phyloP scores from a whole-genome alignment of 371 early-diverging fungal species.

The Circinella umbellata region DNA sequence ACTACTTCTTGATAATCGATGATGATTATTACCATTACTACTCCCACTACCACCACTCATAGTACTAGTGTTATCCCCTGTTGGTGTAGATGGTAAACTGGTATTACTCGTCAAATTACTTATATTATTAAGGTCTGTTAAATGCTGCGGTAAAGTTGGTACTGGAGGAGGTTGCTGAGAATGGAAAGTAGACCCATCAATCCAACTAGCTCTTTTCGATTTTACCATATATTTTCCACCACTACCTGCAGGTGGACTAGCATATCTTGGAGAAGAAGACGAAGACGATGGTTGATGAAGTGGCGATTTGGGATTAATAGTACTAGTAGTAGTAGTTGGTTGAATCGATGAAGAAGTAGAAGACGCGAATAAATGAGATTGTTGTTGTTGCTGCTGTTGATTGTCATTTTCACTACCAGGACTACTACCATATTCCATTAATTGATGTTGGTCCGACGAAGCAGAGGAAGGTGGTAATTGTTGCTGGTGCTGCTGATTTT shows the following conservation, averaged over 20 bases:
- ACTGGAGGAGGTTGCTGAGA: not conserved
- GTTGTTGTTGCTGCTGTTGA: not conserved
- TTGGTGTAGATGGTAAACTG: slow-evolving; percentile 24
- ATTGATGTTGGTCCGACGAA: not conserved
- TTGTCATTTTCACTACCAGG: slow-evolving; percentile 22
- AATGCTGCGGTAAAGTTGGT: slow-evolving; percentile 1
- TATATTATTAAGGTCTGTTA: not conserved
- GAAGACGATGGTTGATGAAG: slow-evolving; percentile 7
- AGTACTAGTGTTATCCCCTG: not conserved
- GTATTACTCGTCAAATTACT: slow-evolving; percentile 1
- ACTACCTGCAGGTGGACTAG: slow-evolving; percentile 36
- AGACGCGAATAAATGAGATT: slow-evolving; percentile 4
- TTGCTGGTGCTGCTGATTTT: slow-evolving; percentile 3
- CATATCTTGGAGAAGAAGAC: slow-evolving; percentile 30
- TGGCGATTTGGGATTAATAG: slow-evolving; percentile 8
- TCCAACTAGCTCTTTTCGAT: slow-evolving; percentile 40
- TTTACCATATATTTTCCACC: slow-evolving; percentile 42
- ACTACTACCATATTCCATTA: slow-evolving; percentile 27
- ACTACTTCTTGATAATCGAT: slow-evolving; percentile 12
- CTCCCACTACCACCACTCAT: not conserved
- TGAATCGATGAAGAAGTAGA: slow-evolving; percentile 2
- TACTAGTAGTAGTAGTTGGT: not conserved
- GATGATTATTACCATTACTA: too few relatives aligned
- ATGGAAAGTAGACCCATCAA: slow-evolving; percentile 28
- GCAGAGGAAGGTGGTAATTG: slow-evolving; percentile 10